A percentile compares a stretch with the other conserved stretches of the same genome.
Conservation (phyloP, 768 basidiomycete species). For the Tricholoma sp. region DNA sequence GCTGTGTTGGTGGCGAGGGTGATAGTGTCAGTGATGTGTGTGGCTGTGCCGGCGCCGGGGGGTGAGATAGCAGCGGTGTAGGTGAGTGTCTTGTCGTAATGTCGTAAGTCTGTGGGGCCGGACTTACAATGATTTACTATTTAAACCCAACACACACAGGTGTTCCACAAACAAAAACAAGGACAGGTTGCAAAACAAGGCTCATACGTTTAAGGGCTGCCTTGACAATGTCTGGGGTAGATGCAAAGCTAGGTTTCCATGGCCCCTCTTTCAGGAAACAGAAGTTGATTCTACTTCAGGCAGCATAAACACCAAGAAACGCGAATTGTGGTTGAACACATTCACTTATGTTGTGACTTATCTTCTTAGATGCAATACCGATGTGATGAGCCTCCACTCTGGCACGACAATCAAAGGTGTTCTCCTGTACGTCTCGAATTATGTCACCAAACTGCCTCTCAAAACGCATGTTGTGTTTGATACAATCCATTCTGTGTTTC, state of each 20-base stretch:
- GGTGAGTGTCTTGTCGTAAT: no score
- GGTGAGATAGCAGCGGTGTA: no score
- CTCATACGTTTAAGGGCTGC: neutral
- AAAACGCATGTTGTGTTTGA: conserved; percentile 31
- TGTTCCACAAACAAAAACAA: neutral
- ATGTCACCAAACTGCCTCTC: conserved; percentile 28
- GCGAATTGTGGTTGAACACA: conserved; percentile 25
- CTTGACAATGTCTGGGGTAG: neutral
- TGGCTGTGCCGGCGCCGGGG: no score
- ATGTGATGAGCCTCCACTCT: no score
- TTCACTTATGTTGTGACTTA: no score
- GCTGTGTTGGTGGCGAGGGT: no score
- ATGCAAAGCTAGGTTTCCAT: conserved; percentile 25
- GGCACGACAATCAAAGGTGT: no score
- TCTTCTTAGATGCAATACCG: no score
- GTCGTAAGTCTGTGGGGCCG: no score
- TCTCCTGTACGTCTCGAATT: conserved; percentile 17
- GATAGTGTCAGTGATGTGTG: no score
- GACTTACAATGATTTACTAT: neutral
- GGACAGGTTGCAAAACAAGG: neutral
- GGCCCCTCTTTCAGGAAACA: conserved; percentile 4
- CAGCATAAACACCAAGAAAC: conserved; percentile 22
- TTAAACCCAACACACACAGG: neutral
- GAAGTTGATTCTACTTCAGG: no score
- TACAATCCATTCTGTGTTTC: conserved; percentile 17